phyloP scores from a whole-genome alignment of 495 filamentous ascomycete genomes.

The Clohesyomyces aquaticus region DNA sequence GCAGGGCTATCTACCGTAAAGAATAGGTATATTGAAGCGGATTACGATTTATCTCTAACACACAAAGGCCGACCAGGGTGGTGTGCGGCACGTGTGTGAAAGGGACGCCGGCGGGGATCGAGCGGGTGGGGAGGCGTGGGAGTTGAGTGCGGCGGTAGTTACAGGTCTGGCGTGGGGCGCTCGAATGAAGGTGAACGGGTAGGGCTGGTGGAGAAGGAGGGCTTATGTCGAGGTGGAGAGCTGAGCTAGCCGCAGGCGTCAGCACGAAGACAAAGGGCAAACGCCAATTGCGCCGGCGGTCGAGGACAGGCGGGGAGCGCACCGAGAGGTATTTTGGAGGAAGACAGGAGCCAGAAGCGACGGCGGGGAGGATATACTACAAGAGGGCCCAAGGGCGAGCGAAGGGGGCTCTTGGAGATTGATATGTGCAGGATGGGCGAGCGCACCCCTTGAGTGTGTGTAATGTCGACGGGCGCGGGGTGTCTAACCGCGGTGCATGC shows the following conservation, averaged over 20 bases:
- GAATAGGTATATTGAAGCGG: neutral
- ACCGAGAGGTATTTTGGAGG: slow-evolving; percentile 3
- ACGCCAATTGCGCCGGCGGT: slow-evolving; percentile 1
- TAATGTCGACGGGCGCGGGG: slow-evolving; percentile 21
- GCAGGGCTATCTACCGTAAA: neutral
- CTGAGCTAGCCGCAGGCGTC: slow-evolving; percentile 34
- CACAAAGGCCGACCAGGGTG: too few relatives aligned
- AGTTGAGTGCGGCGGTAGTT: neutral
- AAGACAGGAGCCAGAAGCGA: slow-evolving; percentile 8
- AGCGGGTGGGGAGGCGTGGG: too few relatives aligned
- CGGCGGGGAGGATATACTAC: slow-evolving; percentile 17
- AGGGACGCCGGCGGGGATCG: too few relatives aligned
- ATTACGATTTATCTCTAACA: too few relatives aligned
- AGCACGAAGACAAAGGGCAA: slow-evolving; percentile 20
- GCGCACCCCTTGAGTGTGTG: slow-evolving; percentile 35
- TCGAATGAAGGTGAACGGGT: neutral
- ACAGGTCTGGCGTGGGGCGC: neutral
- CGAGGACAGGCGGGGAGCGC: neutral
- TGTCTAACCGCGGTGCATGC: slow-evolving; percentile 40
- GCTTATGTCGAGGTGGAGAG: slow-evolving; percentile 25
- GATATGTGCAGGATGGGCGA: slow-evolving; percentile 29
- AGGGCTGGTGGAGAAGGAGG: slow-evolving; percentile 12
- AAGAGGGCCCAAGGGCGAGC: slow-evolving; percentile 15
- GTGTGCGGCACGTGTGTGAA: too few relatives aligned
- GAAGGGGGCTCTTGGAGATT: slow-evolving; percentile 23